Evolutionary conservation across 352 stramenopile genomes (phyloP).

Genomic region (Globisporangium takayamanum): DNA sequence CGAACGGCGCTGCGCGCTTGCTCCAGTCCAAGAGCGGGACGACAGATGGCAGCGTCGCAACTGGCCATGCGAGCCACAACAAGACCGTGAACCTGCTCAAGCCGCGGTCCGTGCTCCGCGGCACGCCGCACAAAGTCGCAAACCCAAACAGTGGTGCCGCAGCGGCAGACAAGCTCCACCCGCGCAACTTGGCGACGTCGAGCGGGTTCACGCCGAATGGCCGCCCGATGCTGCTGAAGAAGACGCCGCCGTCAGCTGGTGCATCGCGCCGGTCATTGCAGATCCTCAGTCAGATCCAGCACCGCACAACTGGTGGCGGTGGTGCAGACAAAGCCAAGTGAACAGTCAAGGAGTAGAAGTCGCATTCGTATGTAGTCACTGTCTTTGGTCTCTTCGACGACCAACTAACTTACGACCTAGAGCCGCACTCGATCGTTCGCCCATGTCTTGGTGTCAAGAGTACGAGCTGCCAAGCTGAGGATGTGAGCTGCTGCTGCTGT

Average conservation of each 20-base stretch:
- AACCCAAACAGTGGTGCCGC: constrained; percentile 8
- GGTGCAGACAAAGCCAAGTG: constrained; percentile 19
- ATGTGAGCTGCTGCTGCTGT: too few relatives aligned
- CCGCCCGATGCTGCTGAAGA: constrained; percentile 29
- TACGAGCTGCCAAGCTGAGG: too few relatives aligned
- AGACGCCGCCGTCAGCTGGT: constrained; percentile 58
- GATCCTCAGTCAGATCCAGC: constrained; percentile 80
- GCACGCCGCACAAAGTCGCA: constrained; percentile 9
- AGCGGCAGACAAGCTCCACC: constrained; percentile 8
- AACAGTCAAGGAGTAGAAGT: neutral
- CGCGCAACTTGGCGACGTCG: constrained; percentile 14
- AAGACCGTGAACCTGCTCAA: constrained; percentile 83
- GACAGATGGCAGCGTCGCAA: constrained; percentile 20
- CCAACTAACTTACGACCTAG: too few relatives aligned
- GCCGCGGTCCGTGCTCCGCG: constrained; percentile 46
- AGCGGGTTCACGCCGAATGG: constrained; percentile 30
- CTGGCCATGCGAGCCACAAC: constrained; percentile 5
- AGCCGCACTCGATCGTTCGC: too few relatives aligned
- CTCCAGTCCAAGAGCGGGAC: constrained; percentile 37
- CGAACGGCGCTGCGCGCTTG: constrained; percentile 26
- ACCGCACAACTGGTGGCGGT: constrained; percentile 19
- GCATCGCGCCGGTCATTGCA: constrained; percentile 68
- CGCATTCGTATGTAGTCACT: too few relatives aligned
- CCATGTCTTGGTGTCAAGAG: too few relatives aligned
- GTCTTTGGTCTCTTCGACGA: too few relatives aligned